These are phyloP conservation scores for Sporothrix pallida DNA, from an alignment of 2,329 filamentous ascomycete species.

Conservation along the genomic window DNA sequence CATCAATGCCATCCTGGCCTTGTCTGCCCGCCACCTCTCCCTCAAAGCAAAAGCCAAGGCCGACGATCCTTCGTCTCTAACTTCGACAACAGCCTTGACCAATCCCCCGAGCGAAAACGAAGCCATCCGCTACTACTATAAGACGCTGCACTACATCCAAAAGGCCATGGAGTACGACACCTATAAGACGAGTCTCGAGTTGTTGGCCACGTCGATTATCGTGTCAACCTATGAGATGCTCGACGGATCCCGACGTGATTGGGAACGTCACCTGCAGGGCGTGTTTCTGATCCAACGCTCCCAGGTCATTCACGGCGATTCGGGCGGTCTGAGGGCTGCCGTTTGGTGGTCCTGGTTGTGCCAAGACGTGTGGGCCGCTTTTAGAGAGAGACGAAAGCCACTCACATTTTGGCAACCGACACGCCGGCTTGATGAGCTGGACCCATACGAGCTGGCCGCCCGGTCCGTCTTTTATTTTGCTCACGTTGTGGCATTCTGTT, in stretches of 20 bases:
- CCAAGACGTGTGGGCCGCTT: conserved; percentile 1
- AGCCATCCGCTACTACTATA: conserved; percentile 62
- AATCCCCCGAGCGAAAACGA: conserved; percentile 40
- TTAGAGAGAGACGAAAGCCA: not conserved
- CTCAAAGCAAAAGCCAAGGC: not conserved
- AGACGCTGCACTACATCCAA: conserved; percentile 66
- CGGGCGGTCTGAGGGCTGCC: not conserved
- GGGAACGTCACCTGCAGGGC: not conserved
- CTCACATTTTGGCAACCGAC: not conserved
- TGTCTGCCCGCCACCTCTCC: not conserved
- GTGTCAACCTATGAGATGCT: conserved; percentile 71
- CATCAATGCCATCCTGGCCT: not conserved
- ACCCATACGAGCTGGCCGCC: not conserved
- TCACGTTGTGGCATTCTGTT: not conserved
- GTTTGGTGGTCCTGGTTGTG: conserved; percentile 8
- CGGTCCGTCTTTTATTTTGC: conserved; percentile 6
- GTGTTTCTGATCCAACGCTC: not conserved
- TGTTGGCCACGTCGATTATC: conserved; percentile 63
- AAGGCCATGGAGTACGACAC: conserved; percentile 63
- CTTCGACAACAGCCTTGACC: not conserved
- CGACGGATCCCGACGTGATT: conserved; percentile 38
- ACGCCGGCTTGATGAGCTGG: not conserved
- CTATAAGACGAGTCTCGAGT: conserved; percentile 62
- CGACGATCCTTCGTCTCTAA: not conserved
- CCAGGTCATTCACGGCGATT: not conserved